Base-by-base conservation (phyloP, 106 monocot species). In the Agapanthus africanus region DNA sequence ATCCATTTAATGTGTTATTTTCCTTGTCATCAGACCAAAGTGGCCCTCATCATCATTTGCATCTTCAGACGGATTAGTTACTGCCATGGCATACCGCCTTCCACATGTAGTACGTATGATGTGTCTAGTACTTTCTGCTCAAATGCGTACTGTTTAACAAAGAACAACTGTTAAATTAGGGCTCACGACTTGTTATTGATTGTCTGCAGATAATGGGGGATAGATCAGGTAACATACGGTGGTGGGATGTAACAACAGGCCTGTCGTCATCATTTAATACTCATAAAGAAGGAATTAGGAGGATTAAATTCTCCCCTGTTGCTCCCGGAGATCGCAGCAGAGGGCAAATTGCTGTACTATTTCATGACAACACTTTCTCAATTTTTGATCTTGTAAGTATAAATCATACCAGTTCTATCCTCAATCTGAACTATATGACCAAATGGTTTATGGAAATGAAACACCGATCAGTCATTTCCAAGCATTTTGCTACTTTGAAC, bases 261-360 rank as follows among this genome's bases (percentile, higher is more conserved):
- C 75, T 90, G 59, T 99, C 99, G 31, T 99, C 99, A 31, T 87
- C 93, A 41, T 99, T 99, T 74, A 93, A 83, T 78, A 93, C 99
- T 65, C 93, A 99, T 62, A 93, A 75, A 74, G 99, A 99, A 66
- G 99, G 99, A 71, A 93, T 99, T 26, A 80, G 93, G 65, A 90
- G 99, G 76, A 99, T 99, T 81, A 99, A 99, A 54, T 99, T 99
- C 77, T 93, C 99, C 9, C 99, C 93, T 73, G 99, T 99, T 71
- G 99, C 87, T 75, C 41, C 87, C 78, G 93, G 99, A 59, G 99
- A 99, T 79, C 79, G 81, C 23, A 99, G 87, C 38, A 80, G 99
- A 81, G 99, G 99, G 36, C 80, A 90, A 40, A 87, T 99, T 65
- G 93, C 99, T 70, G 99, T 99, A n/a, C 79, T 99, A 16, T 99